These are phyloP conservation scores for Spatholobus suberectus DNA, from an alignment of 306 rosid species.

Conservation along the genomic window DNA sequence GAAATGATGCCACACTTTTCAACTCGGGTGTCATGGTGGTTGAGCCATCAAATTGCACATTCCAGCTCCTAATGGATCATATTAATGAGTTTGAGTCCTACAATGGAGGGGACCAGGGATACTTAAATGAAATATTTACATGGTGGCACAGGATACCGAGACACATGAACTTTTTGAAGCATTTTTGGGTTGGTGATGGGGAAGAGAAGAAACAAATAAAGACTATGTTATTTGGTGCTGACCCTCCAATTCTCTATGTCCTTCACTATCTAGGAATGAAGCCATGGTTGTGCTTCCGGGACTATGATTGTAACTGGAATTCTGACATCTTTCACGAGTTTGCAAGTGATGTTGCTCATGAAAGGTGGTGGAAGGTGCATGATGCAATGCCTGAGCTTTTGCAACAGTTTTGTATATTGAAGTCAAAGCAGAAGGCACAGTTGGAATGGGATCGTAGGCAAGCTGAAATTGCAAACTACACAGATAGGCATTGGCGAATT, in stretches of 20 bases:
- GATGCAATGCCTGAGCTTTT: slow-evolving; percentile 18
- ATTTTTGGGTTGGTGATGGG: slow-evolving; percentile 75
- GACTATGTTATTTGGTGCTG: slow-evolving; percentile 62
- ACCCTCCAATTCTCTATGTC: slow-evolving; percentile 67
- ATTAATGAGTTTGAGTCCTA: slow-evolving; percentile 17
- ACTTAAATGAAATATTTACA: slow-evolving; percentile 12
- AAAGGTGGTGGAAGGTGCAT: slow-evolving; percentile 20
- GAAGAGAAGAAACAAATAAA: slow-evolving; percentile 65
- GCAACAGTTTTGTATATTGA: slow-evolving; percentile 13
- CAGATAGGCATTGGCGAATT: neutral
- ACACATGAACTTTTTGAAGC: slow-evolving; percentile 79
- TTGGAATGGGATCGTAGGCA: slow-evolving; percentile 22
- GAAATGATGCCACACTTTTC: slow-evolving; percentile 11
- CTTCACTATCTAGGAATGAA: slow-evolving; percentile 74
- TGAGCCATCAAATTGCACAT: slow-evolving; percentile 25
- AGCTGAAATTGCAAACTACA: neutral
- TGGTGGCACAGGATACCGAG: slow-evolving; percentile 41
- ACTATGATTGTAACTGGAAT: slow-evolving; percentile 23
- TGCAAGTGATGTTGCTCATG: slow-evolving; percentile 24
- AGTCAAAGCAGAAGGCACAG: slow-evolving; percentile 21
- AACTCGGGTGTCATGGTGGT: slow-evolving; percentile 12
- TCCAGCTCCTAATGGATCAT: slow-evolving; percentile 9
- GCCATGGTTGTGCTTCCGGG: slow-evolving; percentile 64
- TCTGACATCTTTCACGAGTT: neutral
- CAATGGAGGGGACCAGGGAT: slow-evolving; percentile 19